A percentile compares a stretch with the other conserved stretches of the same genome.
Evolutionary conservation across 495 filamentous ascomycete genomes (phyloP).

Genomic region (Venustampulla echinocandica): DNA sequence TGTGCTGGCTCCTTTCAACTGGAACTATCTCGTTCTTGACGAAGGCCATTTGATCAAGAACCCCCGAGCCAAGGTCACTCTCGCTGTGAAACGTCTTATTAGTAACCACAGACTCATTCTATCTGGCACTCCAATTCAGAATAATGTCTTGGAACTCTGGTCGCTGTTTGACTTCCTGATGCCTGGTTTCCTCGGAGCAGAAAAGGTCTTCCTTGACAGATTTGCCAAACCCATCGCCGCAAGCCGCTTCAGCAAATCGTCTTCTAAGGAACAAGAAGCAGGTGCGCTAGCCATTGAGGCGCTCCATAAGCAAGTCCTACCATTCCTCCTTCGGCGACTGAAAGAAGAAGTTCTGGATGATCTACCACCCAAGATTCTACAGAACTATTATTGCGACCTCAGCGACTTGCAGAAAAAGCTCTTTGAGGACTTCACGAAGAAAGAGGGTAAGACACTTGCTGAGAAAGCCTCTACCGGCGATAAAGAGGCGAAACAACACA

Average conservation of each 20-base stretch:
- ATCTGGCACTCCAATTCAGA: constrained; percentile 95
- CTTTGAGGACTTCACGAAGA: constrained; percentile 93
- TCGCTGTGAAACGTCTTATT: constrained; percentile 76
- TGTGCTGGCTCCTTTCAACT: constrained; percentile 68
- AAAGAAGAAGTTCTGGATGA: constrained; percentile 98
- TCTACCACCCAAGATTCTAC: constrained; percentile 93
- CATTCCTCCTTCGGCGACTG: constrained; percentile 89
- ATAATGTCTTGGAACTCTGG: constrained; percentile 97
- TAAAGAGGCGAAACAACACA: constrained; percentile 91
- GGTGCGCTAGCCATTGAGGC: constrained; percentile 94
- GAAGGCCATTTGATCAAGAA: constrained; percentile 99
- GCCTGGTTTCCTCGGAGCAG: constrained; percentile 96
- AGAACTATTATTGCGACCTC: constrained; percentile 99
- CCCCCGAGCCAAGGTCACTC: constrained; percentile 83
- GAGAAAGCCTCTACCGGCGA: constrained; percentile 71
- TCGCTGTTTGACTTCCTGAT: constrained; percentile 98
- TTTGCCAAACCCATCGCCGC: constrained; percentile 97
- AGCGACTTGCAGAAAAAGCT: constrained; percentile 90
- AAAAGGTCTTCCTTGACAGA: constrained; percentile 94
- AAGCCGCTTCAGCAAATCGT: constrained; percentile 89
- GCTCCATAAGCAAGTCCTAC: constrained; percentile 92
- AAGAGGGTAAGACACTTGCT: constrained; percentile 73
- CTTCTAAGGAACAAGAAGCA: constrained; percentile 96
- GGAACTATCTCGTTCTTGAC: constrained; percentile 96
- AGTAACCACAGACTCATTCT: constrained; percentile 95